Conservation (phyloP, 2,329 filamentous ascomycete genomes). For the Alternaria hordeiaustralica region DNA sequence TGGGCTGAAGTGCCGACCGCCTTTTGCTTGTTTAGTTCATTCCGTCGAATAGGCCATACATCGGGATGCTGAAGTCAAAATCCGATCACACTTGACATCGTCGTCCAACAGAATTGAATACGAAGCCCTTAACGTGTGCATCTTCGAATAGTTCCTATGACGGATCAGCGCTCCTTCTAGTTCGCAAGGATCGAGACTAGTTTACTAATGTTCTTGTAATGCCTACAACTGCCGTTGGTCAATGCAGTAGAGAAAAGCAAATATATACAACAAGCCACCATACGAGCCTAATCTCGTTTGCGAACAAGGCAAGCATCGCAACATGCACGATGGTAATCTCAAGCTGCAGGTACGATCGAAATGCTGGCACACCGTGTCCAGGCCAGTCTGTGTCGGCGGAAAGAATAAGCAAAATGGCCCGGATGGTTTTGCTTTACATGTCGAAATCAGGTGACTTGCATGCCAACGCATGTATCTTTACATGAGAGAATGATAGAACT, state of each 20-base stretch:
- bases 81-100: not conserved
- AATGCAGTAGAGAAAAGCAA: not conserved
- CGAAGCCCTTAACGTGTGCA: not conserved
- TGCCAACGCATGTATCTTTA: not conserved
- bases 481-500: not conserved
- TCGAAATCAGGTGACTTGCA: not conserved
- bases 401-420: not conserved
- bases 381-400: not conserved
- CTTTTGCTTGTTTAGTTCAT: not conserved
- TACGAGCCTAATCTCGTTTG: not conserved
- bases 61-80: not conserved
- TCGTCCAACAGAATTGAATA: not conserved
- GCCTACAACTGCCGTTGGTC: not conserved
- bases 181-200: not conserved
- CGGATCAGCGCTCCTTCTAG: not conserved
- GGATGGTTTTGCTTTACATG: not conserved
- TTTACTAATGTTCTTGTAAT: not conserved
- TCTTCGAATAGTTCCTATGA: not conserved
- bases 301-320: not conserved
- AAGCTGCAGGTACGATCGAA: not conserved
- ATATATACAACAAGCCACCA: not conserved
- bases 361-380: not conserved
- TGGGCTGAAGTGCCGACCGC: not conserved
- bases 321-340: conserved; percentile 1
- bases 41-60: not conserved